Evolutionary conservation across 768 basidiomycete genomes (phyloP).

Genomic region (Pholiota microspora): DNA sequence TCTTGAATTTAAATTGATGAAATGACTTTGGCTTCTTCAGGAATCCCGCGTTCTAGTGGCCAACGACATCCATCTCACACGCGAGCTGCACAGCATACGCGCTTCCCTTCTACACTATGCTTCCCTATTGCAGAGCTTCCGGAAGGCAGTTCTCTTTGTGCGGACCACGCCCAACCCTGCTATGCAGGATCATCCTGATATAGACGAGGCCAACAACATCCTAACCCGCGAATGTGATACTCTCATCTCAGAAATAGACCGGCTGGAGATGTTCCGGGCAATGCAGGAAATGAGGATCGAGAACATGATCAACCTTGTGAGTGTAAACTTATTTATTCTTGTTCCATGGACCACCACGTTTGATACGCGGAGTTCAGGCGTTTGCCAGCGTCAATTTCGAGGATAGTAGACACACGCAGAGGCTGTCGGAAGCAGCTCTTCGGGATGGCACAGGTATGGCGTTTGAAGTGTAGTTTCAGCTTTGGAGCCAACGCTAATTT

Average conservation of each 20-base stretch:
- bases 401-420: slow-evolving; percentile 39
- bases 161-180: slow-evolving; percentile 46
- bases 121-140: slow-evolving; percentile 49
- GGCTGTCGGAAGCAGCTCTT: slow-evolving; percentile 33
- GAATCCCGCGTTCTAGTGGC: slow-evolving; percentile 18
- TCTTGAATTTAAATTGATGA: background rate
- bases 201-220: slow-evolving; percentile 23
- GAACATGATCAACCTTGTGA: slow-evolving; percentile 47
- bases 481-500: no score
- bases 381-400: slow-evolving; percentile 44
- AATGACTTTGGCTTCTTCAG: slow-evolving; percentile 3
- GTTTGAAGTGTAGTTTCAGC: no score
- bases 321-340: background rate
- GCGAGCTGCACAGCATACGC: slow-evolving; percentile 50
- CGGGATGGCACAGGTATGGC: slow-evolving; percentile 26
- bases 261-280: slow-evolving; percentile 38
- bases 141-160: slow-evolving; percentile 46
- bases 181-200: slow-evolving; percentile 33
- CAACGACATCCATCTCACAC: slow-evolving; percentile 37
- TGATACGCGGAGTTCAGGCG: slow-evolving; percentile 25
- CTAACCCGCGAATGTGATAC: slow-evolving; percentile 45
- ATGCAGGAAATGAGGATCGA: slow-evolving; percentile 45
- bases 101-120: slow-evolving; percentile 55
- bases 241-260: slow-evolving; percentile 47
- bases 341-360: background rate